These are phyloP conservation scores for Moricandia arvensis DNA, from an alignment of 345 rosid species.

Conservation along the genomic window DNA sequence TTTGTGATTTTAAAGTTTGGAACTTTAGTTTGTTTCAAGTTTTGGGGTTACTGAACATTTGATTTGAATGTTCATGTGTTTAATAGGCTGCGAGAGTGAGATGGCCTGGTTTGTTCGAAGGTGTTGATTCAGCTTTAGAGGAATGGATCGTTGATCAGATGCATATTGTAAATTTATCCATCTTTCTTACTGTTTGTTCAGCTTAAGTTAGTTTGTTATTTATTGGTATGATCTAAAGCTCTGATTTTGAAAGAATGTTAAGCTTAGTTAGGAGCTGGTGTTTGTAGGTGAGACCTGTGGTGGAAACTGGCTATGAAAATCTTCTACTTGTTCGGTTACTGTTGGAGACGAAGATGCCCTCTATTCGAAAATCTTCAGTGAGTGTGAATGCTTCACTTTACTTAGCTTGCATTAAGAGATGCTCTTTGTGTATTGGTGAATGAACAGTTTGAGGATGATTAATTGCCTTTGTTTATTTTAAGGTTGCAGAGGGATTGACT, in stretches of 20 bases:
- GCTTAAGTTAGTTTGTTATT: neutral
- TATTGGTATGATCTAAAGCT: neutral
- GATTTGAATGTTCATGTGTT: too few relatives aligned
- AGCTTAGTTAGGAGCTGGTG: neutral
- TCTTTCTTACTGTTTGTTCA: neutral
- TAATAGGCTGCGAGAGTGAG: slow-evolving; percentile 75
- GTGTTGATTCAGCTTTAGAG: slow-evolving; percentile 60
- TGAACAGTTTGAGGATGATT: neutral
- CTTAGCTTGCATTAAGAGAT: slow-evolving; percentile 10
- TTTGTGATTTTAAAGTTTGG: neutral
- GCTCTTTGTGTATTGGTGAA: neutral
- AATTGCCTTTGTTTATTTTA: slow-evolving; percentile 5
- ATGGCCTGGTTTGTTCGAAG: slow-evolving; percentile 72
- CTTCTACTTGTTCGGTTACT: slow-evolving; percentile 74
- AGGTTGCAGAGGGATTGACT: slow-evolving; percentile 78
- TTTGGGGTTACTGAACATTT: neutral
- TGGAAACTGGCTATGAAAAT: slow-evolving; percentile 93
- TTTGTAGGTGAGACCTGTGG: slow-evolving; percentile 84
- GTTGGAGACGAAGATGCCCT: slow-evolving; percentile 65
- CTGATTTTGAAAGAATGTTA: neutral
- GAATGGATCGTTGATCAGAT: slow-evolving; percentile 90
- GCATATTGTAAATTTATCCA: slow-evolving; percentile 49
- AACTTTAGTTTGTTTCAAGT: neutral
- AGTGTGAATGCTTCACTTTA: slow-evolving; percentile 27
- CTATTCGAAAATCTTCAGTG: slow-evolving; percentile 75